These are phyloP conservation scores for Fusarium sp. DNA, from an alignment of 2,329 filamentous ascomycete species.

Conservation along the genomic window DNA sequence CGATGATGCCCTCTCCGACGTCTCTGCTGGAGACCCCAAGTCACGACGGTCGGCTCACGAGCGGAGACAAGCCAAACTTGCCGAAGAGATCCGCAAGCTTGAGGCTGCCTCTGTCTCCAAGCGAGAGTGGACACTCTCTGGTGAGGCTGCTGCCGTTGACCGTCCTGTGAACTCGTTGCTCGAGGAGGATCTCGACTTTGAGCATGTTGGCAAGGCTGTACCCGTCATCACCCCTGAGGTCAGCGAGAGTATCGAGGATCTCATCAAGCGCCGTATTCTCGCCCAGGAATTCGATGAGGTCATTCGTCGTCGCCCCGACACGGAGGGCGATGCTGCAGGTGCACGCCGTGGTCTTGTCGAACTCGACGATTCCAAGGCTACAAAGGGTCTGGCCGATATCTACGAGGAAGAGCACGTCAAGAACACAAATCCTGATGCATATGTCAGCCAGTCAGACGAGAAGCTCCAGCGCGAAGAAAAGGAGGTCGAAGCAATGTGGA, in stretches of 20 bases:
- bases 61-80: conserved; percentile 84
- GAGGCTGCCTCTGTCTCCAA: conserved; percentile 91
- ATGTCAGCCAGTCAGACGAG: conserved; percentile 84
- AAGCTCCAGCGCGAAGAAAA: conserved; percentile 84
- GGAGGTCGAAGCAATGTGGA: conserved; percentile 87
- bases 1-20: conserved; percentile 72
- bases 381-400: conserved; percentile 87
- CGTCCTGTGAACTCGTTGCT: conserved; percentile 91
- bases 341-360: conserved; percentile 79
- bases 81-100: conserved; percentile 89
- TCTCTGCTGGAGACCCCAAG: conserved; percentile 75
- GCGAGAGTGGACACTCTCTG: conserved; percentile 88
- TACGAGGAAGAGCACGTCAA: conserved; percentile 95
- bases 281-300: conserved; percentile 94
- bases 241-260: conserved; percentile 88
- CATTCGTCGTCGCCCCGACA: conserved; percentile 81
- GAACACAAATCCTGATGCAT: conserved; percentile 79
- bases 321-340: conserved; percentile 68
- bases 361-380: conserved; percentile 87
- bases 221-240: conserved; percentile 93
- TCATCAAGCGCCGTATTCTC: conserved; percentile 94
- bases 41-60: conserved; percentile 87
- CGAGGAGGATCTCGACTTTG: conserved; percentile 95
- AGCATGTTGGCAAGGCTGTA: conserved; percentile 93
- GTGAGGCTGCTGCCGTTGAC: conserved; percentile 85